Base-by-base conservation (phyloP, 352 stramenopile genomes). In the Phytophthora constricta region DNA sequence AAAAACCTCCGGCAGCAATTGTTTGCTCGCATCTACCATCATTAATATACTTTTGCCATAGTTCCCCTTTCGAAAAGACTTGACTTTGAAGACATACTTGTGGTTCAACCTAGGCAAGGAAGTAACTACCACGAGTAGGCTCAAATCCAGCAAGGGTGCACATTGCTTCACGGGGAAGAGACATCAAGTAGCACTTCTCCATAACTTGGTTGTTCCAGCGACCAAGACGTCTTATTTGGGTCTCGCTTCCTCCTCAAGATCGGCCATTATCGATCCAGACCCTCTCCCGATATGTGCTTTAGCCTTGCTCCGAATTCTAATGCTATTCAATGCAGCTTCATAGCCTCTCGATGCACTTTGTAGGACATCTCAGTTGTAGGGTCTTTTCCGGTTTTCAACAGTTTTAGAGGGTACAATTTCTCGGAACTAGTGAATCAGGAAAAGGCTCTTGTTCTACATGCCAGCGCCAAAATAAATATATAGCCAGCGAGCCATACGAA, bases 391-490 rank as follows among this genome's bases (percentile, higher is more conserved):
- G 55, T 41, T 22, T 54, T 50, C 4, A 63, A 20, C 4, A 63
- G 23, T 47, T 63, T 54, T 23, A 39, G 39, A 16, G 28, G 41
- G 9, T 48, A 63, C 42, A 42, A 63, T 20, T 31, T 25, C 13
- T 62, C 26, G 14, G 27, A 53, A 16, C 34, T 50, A 9, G 39
- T 51, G 34, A 62, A 28, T 43, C 39, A 5, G 54, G 20, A 58
- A 58, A 58, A 8, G 5, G 19, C 17, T 58, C 28, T 25, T 33
- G 7, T 13, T 49, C 43, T 19, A 63, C 46, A 49, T 55, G 43
- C 31, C 28, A 55, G 7, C 55, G 45, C 55, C 55, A 63, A 55
- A 55, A 55, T 55, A 43, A 33, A 55, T 55, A 1, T 49, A 63
- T 7, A n/a, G n/a, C n/a, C 55, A 17, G 55, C 43, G 16, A 51